phyloP scores from a whole-genome alignment of 371 early-diverging fungal species.

The Dichotomocladium elegans region DNA sequence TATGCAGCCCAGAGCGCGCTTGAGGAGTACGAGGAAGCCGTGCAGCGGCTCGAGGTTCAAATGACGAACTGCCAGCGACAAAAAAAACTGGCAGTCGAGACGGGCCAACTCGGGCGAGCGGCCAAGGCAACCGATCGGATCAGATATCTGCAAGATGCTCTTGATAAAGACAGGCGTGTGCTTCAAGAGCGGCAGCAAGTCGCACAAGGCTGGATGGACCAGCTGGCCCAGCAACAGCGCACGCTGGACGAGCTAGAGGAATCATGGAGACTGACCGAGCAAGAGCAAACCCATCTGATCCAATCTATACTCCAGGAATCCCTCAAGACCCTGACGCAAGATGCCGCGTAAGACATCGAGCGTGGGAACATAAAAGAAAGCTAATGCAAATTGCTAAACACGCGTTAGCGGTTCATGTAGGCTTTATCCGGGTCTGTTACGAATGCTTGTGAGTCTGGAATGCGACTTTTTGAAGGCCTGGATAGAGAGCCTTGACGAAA shows the following conservation, averaged over 20 bases:
- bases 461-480: too few species aligned
- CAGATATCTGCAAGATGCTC: neutral
- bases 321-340: too few species aligned
- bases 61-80: conserved; percentile 5
- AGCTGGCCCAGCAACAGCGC: neutral
- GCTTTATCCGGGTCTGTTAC: too few species aligned
- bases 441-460: too few species aligned
- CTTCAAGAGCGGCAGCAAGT: neutral
- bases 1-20: conserved; percentile 4
- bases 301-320: too few species aligned
- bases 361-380: too few species aligned
- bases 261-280: neutral
- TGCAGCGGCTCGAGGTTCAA: conserved; percentile 1
- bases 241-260: neutral
- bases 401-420: too few species aligned
- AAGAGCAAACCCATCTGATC: too few species aligned
- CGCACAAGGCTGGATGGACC: neutral
- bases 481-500: too few species aligned
- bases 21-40: conserved; percentile 7
- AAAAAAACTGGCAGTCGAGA: conserved; percentile 10
- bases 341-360: too few species aligned
- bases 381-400: too few species aligned
- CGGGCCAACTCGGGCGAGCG: conserved; percentile 10
- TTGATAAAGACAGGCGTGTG: neutral
- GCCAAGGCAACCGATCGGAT: conserved; percentile 3